Evolutionary conservation across 2,329 filamentous ascomycete species (phyloP), one percentile per base, ranked within the genome.

Genomic region (Rhynchosporium agropyri): DNA sequence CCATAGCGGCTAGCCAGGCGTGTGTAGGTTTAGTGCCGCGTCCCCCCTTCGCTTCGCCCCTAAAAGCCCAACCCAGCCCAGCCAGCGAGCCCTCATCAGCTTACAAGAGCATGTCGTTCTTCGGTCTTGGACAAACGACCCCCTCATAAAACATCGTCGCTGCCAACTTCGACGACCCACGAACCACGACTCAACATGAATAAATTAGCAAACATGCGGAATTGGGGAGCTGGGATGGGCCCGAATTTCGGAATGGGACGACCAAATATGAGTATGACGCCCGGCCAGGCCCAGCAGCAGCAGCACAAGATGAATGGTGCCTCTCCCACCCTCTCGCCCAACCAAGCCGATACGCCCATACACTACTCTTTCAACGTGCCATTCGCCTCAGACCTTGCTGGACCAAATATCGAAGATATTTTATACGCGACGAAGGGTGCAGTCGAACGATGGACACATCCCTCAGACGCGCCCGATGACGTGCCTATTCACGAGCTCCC

Each of bases 291-390:
- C 80, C 82, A 65, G 59, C 68, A 43, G 79, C 83, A 40, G 66
- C 84, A 86, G 67, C 80, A 82, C 71, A 86, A 88, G 76, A 86
- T 81, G 66, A 76, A 79, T 63, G 78, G 79, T 68, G 79, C 80
- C 64, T 79, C 84, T 63, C 81, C 85, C 67, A 80, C 86, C 74
- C 82, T 87, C 71, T 87, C 89, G 69, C 86, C 89, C 63, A 87
- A 89, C 68, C 82, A 88, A 67, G 84, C 89, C 74, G 90, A 94
- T 75, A 83, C 88, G 58, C 87, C 87, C 69, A 91, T 98, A 77
- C 92, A 96, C 77, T 89, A 97, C 76, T 94, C 92, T 68, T 98
- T 99, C 87, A 98, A 97, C 76, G 90, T 99, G 55, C 95, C 95
- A 65, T 97, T 98, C 79, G 89, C 92, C 70, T 96, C 91, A 68